These are phyloP conservation scores for Ceratobasidium sp. DNA, from an alignment of 1,284 basidiomycete genomes.

Conservation along the genomic window DNA sequence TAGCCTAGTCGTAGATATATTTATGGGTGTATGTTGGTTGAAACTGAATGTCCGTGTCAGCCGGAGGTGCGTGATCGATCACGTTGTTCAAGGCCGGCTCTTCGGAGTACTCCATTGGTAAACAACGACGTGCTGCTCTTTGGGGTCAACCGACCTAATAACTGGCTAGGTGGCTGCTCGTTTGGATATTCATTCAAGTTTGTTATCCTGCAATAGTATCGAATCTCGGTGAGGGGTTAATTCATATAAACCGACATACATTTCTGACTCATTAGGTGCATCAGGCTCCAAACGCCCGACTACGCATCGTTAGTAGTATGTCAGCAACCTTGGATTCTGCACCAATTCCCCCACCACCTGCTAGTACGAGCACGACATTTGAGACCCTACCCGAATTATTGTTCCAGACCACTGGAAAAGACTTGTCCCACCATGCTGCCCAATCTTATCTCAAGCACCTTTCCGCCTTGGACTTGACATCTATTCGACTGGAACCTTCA, in stretches of 20 bases:
- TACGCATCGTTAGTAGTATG: slow-evolving; percentile 5
- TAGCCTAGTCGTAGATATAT: neutral
- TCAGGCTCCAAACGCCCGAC: neutral
- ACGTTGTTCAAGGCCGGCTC: slow-evolving; percentile 19
- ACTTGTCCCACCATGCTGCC: slow-evolving; percentile 27
- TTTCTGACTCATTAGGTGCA: neutral
- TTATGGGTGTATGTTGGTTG: slow-evolving; percentile 3
- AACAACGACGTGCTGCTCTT: too few species aligned
- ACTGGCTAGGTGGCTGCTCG: too few species aligned
- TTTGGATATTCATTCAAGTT: too few species aligned
- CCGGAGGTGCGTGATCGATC: neutral
- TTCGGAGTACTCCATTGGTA: too few species aligned
- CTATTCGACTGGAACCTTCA: slow-evolving; percentile 78
- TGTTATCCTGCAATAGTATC: neutral
- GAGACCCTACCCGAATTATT: slow-evolving; percentile 35
- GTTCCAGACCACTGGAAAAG: slow-evolving; percentile 31
- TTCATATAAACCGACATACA: neutral
- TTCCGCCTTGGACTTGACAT: slow-evolving; percentile 72
- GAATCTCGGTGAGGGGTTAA: neutral
- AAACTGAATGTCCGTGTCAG: neutral
- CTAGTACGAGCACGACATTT: neutral
- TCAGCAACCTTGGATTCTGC: neutral
- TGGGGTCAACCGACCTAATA: too few species aligned
- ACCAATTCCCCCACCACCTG: neutral
- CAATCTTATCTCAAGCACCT: slow-evolving; percentile 71